Conservation (phyloP, 768 basidiomycete genomes). For the Hygrocybe coccinea region DNA sequence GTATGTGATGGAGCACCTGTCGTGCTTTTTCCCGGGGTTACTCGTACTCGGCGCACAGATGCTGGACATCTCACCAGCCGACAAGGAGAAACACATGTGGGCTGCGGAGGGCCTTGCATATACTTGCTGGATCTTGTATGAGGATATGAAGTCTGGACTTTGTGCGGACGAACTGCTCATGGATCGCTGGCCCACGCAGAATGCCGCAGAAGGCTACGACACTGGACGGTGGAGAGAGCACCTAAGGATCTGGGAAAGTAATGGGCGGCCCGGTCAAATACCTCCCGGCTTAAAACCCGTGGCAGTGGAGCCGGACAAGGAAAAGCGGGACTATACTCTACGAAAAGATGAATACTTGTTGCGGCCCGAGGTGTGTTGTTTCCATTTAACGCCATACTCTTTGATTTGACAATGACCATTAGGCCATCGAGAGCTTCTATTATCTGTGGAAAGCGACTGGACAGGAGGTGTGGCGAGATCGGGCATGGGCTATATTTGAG, state of each 20-base stretch:
- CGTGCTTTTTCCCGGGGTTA: constrained; percentile 65
- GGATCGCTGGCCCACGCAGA: constrained; percentile 35
- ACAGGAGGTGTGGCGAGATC: constrained; percentile 45
- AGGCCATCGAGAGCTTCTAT: constrained; percentile 54
- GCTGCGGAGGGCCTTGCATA: constrained; percentile 59
- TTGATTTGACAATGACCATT: neutral
- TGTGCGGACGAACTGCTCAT: constrained; percentile 53
- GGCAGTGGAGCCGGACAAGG: too few species aligned
- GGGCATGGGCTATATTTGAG: constrained; percentile 36
- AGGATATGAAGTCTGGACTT: constrained; percentile 58
- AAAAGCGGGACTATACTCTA: constrained; percentile 42
- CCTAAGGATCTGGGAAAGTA: too few species aligned
- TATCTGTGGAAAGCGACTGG: constrained; percentile 51
- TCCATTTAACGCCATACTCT: neutral
- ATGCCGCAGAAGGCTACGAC: too few species aligned
- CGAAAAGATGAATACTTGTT: constrained; percentile 35
- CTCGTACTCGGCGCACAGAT: constrained; percentile 56
- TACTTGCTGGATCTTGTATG: constrained; percentile 60
- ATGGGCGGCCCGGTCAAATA: too few species aligned
- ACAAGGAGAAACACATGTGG: constrained; percentile 48
- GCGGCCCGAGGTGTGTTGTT: constrained; percentile 52
- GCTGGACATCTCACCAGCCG: constrained; percentile 35
- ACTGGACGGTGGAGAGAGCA: too few species aligned
- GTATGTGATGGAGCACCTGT: constrained; percentile 58
- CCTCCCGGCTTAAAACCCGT: too few species aligned